phyloP scores from a whole-genome alignment of 2,329 filamentous ascomycete genomes.

The Cyphellophora europaea region DNA sequence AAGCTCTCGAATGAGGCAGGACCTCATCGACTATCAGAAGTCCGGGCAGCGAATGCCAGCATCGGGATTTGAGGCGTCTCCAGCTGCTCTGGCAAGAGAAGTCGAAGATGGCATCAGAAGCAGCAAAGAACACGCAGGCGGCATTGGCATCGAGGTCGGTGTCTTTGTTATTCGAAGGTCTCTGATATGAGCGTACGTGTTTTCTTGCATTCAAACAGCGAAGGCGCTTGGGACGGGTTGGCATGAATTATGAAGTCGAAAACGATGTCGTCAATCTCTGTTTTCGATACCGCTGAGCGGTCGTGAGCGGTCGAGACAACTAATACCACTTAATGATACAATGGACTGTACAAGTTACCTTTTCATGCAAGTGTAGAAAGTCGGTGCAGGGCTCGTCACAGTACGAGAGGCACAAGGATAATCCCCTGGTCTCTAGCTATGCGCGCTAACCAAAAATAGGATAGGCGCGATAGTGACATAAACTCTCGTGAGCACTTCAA shows the following conservation, averaged over 20 bases:
- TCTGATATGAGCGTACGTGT: slow-evolving; percentile 6
- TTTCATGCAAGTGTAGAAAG: too few relatives aligned
- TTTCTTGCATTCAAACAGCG: slow-evolving; percentile 2
- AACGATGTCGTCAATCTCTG: neutral
- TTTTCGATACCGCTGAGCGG: too few relatives aligned
- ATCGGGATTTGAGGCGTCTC: slow-evolving; percentile 37
- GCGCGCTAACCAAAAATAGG: neutral
- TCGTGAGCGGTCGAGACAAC: too few relatives aligned
- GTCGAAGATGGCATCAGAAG: slow-evolving; percentile 50
- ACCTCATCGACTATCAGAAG: slow-evolving; percentile 19
- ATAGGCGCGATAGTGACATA: neutral
- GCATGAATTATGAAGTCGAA: neutral
- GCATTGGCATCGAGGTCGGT: slow-evolving; percentile 35
- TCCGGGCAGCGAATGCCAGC: slow-evolving; percentile 23
- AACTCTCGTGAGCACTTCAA: too few relatives aligned
- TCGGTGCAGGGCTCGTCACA: too few relatives aligned
- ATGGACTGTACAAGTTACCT: too few relatives aligned
- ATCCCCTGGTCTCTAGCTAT: neutral
- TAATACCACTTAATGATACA: too few relatives aligned
- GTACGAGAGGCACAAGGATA: neutral
- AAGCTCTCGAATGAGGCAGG: slow-evolving; percentile 45
- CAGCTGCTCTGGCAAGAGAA: slow-evolving; percentile 48
- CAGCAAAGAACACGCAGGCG: slow-evolving; percentile 29
- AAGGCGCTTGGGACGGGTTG: neutral
- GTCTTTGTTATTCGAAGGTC: slow-evolving; percentile 39